Evolutionary conservation across 2,329 filamentous ascomycete genomes (phyloP).

Genomic region (Pyrenophora seminiperda): DNA sequence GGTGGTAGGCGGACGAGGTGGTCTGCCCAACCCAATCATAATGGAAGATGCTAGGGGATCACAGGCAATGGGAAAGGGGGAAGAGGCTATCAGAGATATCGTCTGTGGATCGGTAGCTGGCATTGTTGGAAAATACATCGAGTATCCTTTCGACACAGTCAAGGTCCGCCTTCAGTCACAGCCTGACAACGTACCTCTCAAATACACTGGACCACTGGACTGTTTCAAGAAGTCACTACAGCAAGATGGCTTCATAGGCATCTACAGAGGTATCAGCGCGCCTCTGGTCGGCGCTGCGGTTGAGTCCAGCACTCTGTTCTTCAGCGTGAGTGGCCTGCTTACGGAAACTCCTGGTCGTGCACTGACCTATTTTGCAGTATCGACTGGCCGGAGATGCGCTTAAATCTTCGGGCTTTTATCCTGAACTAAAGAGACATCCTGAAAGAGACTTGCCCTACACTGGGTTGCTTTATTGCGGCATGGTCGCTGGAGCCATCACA

Average conservation of each 20-base stretch:
- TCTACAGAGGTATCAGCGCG: conserved; percentile 92
- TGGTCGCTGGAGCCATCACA: conserved; percentile 84
- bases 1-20: conserved; percentile 40
- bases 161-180: conserved; percentile 98
- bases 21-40: conserved; percentile 24
- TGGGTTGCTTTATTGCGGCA: conserved; percentile 78
- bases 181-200: conserved; percentile 78
- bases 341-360: neutral
- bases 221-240: conserved; percentile 88
- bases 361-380: conserved; percentile 48
- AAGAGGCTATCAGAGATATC: conserved; percentile 83
- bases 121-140: conserved; percentile 90
- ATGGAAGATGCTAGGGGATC: conserved; percentile 25
- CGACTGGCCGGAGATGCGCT: conserved; percentile 61
- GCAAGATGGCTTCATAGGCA: conserved; percentile 75
- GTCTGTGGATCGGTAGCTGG: conserved; percentile 89
- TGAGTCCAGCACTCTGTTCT: conserved; percentile 90
- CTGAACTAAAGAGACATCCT: conserved; percentile 53
- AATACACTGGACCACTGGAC: conserved; percentile 85
- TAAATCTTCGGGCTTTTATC: conserved; percentile 61
- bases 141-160: conserved; percentile 98
- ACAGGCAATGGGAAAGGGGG: conserved; percentile 50
- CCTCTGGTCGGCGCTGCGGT: conserved; percentile 88
- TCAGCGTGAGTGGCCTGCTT: conserved; percentile 62
- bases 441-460: conserved; percentile 70